Evolutionary conservation across 805 yeast species (phyloP).

Genomic region (Yamadazyma akitaensis): DNA sequence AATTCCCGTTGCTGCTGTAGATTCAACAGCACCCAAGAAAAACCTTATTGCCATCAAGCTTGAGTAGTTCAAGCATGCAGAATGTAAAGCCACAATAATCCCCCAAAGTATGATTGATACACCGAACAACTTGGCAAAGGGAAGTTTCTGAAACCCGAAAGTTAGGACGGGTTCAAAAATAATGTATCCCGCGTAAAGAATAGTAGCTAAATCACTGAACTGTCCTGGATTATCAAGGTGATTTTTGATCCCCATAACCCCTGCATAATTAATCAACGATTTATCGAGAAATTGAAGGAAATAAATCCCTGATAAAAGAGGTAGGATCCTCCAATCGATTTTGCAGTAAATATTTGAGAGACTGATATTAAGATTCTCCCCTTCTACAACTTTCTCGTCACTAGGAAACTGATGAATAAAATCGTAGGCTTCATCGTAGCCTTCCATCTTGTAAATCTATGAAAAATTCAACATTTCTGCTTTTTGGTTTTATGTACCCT

Average conservation of each 20-base stretch:
- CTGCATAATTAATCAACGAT: constrained; percentile 57
- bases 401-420: constrained; percentile 13
- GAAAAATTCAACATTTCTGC: neutral
- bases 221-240: constrained; percentile 43
- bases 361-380: neutral
- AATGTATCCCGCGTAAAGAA: constrained; percentile 52
- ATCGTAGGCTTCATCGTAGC: constrained; percentile 22
- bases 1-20: constrained; percentile 55
- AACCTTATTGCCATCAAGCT: constrained; percentile 54
- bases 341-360: constrained; percentile 22
- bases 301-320: constrained; percentile 51
- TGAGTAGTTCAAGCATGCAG: constrained; percentile 52
- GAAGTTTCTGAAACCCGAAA: constrained; percentile 44
- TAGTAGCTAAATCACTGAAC: constrained; percentile 51
- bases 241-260: constrained; percentile 59
- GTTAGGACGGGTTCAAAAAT: constrained; percentile 50
- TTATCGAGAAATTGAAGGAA: constrained; percentile 59
- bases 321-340: constrained; percentile 47
- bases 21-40: constrained; percentile 52
- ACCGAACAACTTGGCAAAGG: constrained; percentile 51
- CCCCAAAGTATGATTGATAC: constrained; percentile 53
- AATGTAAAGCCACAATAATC: constrained; percentile 45
- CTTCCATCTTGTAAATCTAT: constrained; percentile 7
- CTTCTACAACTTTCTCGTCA: neutral
- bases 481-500: neutral